Base-by-base conservation (phyloP, 2,329 filamentous ascomycete genomes). In the Xylaria sp. region DNA sequence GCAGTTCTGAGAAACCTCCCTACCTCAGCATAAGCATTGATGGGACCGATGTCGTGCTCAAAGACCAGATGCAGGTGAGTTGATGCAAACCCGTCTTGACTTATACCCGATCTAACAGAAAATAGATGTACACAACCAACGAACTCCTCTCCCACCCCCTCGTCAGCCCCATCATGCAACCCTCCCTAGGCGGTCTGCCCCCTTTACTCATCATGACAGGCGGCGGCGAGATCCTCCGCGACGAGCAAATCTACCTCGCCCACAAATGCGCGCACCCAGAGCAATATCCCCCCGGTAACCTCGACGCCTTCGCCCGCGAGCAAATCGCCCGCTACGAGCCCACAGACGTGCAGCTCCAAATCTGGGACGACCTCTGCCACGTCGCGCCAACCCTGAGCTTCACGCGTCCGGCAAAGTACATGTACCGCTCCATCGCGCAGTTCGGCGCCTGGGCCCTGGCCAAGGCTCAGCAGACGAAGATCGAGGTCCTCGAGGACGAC, bases 331-430 rank as follows among this genome's bases (percentile, higher is more conserved):
- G 81, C 63, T 95, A 91, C 73, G 84, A 85, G 59, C 90, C 92
- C 0, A 99, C 94, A 0, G 85, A 96, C 67, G 93, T 97, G 0
- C 92, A 97, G 71, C 80, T 99, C 1, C 94, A 97, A 72, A 88
- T 97, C 1, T 97, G 93, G 92, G 93, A 97, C 59, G 90, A 96
- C 68, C 78, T 97, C 2, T 97, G 94, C 69, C 93, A 97, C 71
- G 92, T 96, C 4, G 87, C 89, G 0, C 91, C 93, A 0, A 97
- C 92, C 0, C 80, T 97, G n/a, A 96, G 91, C 68, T 97, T 96
- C 72, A 97, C 93, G 0, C 83, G 88, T n/a, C 94, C 94, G 0
- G 94, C 93, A 51, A 97, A 97, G 73, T 90, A 89, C 75, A 97
- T 97, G 92, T 97, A 91, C 72, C 84, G 93, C 52, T 90, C 91